Evolutionary conservation across 768 basidiomycete genomes (phyloP).

Genomic region (Termitomyces sp.): DNA sequence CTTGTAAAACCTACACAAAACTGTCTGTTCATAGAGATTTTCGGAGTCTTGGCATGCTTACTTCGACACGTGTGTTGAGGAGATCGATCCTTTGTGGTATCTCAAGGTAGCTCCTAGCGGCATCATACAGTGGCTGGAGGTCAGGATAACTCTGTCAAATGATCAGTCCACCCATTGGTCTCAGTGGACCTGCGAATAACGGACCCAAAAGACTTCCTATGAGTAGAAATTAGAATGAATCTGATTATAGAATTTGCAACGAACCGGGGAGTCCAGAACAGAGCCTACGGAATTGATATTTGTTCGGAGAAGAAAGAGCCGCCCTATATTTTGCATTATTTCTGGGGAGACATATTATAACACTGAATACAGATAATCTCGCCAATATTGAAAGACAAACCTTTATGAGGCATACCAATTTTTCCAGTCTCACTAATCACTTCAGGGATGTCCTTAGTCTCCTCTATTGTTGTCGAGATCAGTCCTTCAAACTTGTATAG

Average conservation of each 20-base stretch:
- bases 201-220: constrained; percentile 93
- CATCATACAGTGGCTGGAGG: constrained; percentile 91
- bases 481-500: constrained; percentile 76
- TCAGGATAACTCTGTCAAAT: constrained; percentile 79
- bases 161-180: neutral
- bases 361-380: constrained; percentile 1
- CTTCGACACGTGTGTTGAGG: constrained; percentile 91
- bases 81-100: constrained; percentile 91
- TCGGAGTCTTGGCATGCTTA: constrained; percentile 23
- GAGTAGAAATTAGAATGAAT: neutral
- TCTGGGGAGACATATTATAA: constrained; percentile 36
- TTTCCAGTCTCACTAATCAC: constrained; percentile 91
- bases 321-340: constrained; percentile 97
- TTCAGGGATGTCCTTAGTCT: constrained; percentile 95
- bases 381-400: constrained; percentile 26
- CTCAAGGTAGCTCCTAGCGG: constrained; percentile 90
- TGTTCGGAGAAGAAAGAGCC: constrained; percentile 87
- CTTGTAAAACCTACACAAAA: constrained; percentile 74
- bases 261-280: constrained; percentile 89
- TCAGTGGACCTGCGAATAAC: constrained; percentile 17
- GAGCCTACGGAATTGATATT: constrained; percentile 96
- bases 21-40: constrained; percentile 1
- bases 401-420: constrained; percentile 85
- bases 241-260: neutral
- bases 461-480: constrained; percentile 89